Evolutionary conservation across 805 yeast species (phyloP), one percentile per base, ranked within the genome.

Genomic region (Saccharomycopsis olivae): DNA sequence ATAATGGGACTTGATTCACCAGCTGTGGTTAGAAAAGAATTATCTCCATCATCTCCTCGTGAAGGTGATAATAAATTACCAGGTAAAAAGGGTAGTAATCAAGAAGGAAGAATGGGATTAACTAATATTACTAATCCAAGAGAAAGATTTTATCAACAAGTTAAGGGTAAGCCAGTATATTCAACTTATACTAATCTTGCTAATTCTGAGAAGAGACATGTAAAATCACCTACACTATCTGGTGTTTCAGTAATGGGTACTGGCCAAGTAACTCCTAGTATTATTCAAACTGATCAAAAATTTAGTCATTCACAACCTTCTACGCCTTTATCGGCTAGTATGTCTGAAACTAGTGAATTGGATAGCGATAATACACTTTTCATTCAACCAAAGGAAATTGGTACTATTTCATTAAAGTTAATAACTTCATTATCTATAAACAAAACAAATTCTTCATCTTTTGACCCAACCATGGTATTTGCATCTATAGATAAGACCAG

Each of bases 401-500:
- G 64, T 14, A 71, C 78, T 0, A 63, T 77, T 14, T 56, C 57
- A 28, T 62, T 78, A 3, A 61, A 59, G 13, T 62, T 75, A 2
- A 54, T 68, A 8, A 71, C 77, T 46, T 72, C 79, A 0, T 56
- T 75, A 15, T 58, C 58, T 21, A 46, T 50, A 14, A 59, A 61
- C 3, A 53, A 56, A n/a, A 64, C 57, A 29, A 47, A 58, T 8
- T 68, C 65, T 29, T 66, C 67, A 47, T 49, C 62, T 1, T 81
- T 74, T 29, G 86, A 78, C 31, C 77, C 81, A 14, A 59, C 60
- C 21, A 66, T 82, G 17, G 65, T 81, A 1, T 66, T 88, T 39
- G 68, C 79, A 14, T 74, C 82, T 3, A 61, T 69, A 34, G 89
- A 82, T 49, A 68, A 76, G 25, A 74, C 67, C 18, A 59, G 77